Base-by-base conservation (phyloP, 352 stramenopile genomes). In the Blastocystis sp. region DNA sequence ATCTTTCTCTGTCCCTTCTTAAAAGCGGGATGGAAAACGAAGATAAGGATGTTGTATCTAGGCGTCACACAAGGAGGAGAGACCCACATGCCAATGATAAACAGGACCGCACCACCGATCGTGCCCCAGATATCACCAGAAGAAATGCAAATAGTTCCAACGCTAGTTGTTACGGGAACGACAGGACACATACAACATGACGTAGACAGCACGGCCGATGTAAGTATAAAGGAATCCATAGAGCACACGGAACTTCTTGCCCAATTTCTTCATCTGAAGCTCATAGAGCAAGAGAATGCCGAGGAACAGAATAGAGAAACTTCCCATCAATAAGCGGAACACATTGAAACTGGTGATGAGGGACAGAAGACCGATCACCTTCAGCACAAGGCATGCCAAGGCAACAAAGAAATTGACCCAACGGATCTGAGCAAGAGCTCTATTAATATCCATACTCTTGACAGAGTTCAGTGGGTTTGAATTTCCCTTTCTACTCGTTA, bases 141-240 rank as follows among this genome's bases (percentile, higher is more conserved):
- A 3, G 79, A 77, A 51, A 89, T 24, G 33, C 62, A 29, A 71
- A 89, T 71, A 19, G 79, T 89, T 50, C 79, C 67, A 3, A 80
- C 41, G 61, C 79, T 89, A 89, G n/a, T 24, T 62, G 13, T 39
- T 29, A 78, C 12, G 19, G 19, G 26, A 16, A 59, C 62, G 61
- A 62, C 1, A 50, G 3, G 79, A n/a, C 59, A 66, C 24, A 1
- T 79, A 89, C 79, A 89, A 89, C 39, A 89, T 41, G 10, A 89
- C 29, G 62, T 80, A 89, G 16, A 79, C 31, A 41, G 79, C 50
- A 50, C 79, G 39, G 62, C 79, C 79, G 41, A 89, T 77, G 60
- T 89, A 89, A 4, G 79, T 89, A 62, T 80, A 89, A 60, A 89
- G 62, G 79, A 89, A 89, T 65, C 79, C 79, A 60, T 89, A 89